Conservation (phyloP, 768 basidiomycete species). For the Suillus ampliporus region DNA sequence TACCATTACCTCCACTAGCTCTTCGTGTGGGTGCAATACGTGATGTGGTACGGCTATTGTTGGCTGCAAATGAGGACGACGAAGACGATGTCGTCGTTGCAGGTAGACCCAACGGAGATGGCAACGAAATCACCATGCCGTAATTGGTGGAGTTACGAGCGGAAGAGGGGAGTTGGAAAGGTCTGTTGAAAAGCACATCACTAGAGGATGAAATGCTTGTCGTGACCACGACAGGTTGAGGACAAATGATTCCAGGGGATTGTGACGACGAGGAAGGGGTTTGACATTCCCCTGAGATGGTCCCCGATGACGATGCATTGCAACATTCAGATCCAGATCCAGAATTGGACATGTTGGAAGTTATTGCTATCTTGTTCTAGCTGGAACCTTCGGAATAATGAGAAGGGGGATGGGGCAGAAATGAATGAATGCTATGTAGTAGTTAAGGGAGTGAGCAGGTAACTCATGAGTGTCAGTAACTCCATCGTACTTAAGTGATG, state of each 20-base stretch:
- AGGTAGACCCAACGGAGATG: too few relatives aligned
- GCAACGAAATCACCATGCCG: too few relatives aligned
- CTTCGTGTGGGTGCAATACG: background rate
- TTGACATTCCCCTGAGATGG: background rate
- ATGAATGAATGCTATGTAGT: background rate
- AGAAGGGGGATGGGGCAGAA: background rate
- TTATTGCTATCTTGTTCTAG: background rate
- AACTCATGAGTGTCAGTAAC: background rate
- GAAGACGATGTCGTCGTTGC: background rate
- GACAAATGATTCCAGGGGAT: background rate
- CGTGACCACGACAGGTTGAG: too few relatives aligned
- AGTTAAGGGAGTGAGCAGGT: background rate
- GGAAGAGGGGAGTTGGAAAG: too few relatives aligned
- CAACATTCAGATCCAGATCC: background rate
- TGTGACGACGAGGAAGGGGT: background rate
- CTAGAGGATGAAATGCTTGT: background rate
- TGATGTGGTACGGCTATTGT: background rate
- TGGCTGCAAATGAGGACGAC: background rate
- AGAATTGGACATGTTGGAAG: background rate
- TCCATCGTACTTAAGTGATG: background rate
- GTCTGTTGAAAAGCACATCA: background rate
- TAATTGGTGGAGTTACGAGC: background rate
- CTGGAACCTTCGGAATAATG: background rate
- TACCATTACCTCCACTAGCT: too few relatives aligned
- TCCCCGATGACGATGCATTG: background rate